A percentile compares a stretch with the other conserved stretches of the same genome.
Evolutionary conservation across 1,139 yeast genomes (phyloP).

Genomic region (Hansenula lynferdii): DNA sequence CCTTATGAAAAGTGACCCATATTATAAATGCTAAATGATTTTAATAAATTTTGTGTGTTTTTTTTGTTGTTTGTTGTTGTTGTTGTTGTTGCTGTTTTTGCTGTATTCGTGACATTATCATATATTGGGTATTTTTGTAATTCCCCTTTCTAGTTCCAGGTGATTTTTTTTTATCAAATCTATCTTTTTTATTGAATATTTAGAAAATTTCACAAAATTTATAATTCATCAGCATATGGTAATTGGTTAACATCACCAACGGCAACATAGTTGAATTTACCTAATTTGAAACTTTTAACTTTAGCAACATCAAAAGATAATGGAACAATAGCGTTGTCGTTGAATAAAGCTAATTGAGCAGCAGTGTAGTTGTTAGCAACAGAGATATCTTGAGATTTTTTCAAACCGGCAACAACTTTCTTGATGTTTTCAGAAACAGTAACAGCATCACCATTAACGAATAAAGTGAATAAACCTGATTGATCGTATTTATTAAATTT

Average conservation of each 20-base stretch:
- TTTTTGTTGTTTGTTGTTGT: not conserved
- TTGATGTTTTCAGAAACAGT: constrained; percentile 58
- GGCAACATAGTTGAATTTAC: constrained; percentile 80
- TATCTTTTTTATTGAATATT: too few species aligned
- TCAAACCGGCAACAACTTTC: constrained; percentile 51
- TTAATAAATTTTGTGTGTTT: too few species aligned
- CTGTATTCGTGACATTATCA: not conserved
- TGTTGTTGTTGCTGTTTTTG: not conserved
- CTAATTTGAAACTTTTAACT: constrained; percentile 50
- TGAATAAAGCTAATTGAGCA: constrained; percentile 38
- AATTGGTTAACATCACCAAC: constrained; percentile 85
- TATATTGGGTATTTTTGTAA: too few species aligned
- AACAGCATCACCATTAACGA: constrained; percentile 58
- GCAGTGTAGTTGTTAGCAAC: constrained; percentile 40
- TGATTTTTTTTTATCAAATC: not conserved
- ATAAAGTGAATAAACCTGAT: constrained; percentile 76
- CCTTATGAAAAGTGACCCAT: too few species aligned
- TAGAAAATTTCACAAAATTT: too few species aligned
- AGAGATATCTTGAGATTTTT: constrained; percentile 44
- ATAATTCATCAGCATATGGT: constrained; percentile 90
- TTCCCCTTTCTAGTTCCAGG: too few species aligned
- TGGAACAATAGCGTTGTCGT: constrained; percentile 28
- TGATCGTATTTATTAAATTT: constrained; percentile 65
- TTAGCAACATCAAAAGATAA: constrained; percentile 36
- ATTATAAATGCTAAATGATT: too few species aligned